Evolutionary conservation across 1,139 yeast genomes (phyloP).

Genomic region (Debaryomyces fabryi): DNA sequence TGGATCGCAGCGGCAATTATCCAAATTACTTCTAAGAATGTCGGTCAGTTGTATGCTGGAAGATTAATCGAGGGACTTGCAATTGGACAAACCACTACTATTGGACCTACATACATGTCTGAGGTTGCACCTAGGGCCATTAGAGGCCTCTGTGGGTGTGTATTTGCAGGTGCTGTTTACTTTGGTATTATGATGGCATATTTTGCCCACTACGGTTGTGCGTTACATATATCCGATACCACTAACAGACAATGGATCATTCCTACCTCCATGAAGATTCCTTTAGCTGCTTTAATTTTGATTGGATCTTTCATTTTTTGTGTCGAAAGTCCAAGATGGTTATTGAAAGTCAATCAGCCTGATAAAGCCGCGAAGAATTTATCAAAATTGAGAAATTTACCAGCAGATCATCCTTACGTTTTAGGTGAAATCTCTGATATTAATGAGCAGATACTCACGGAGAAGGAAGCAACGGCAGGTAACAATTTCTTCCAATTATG

Average conservation of each 20-base stretch:
- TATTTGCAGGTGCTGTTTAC: conserved; percentile 59
- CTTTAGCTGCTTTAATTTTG: conserved; percentile 46
- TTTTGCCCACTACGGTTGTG: conserved; percentile 49
- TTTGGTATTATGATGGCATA: conserved; percentile 56
- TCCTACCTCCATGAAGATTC: conserved; percentile 41
- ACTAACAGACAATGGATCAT: conserved; percentile 36
- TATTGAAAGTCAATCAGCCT: conserved; percentile 37
- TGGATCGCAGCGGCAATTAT: conserved; percentile 54
- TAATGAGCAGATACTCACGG: conserved; percentile 46
- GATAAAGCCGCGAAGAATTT: conserved; percentile 41
- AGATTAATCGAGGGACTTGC: conserved; percentile 58
- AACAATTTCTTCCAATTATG: conserved; percentile 27
- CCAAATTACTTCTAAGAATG: conserved; percentile 45
- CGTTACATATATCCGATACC: conserved; percentile 30
- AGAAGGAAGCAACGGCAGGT: conserved; percentile 36
- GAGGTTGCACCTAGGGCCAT: conserved; percentile 57
- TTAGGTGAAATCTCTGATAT: conserved; percentile 56
- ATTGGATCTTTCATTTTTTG: conserved; percentile 39
- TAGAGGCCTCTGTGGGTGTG: conserved; percentile 53
- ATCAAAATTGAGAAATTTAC: conserved; percentile 50
- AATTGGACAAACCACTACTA: conserved; percentile 58
- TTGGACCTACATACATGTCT: conserved; percentile 57
- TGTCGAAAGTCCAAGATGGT: conserved; percentile 52
- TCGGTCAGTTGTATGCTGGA: conserved; percentile 58
- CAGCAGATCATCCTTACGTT: conserved; percentile 53